Base-by-base conservation (phyloP, 2,329 filamentous ascomycete genomes). In the Volutella citrinella region DNA sequence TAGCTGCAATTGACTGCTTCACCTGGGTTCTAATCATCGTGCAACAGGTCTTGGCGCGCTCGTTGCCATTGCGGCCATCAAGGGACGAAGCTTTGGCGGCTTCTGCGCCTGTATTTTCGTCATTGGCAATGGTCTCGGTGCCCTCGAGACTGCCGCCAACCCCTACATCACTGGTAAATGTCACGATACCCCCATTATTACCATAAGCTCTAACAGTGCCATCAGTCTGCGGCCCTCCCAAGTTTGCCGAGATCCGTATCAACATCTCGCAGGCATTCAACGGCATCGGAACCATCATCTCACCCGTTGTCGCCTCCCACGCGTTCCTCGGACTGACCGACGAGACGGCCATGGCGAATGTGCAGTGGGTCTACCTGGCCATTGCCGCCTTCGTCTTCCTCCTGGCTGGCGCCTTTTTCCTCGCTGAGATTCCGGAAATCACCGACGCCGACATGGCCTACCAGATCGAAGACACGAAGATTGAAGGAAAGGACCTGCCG, bases 331-430 rank as follows among this genome's bases (percentile, higher is more conserved):
- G 70, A 25, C 63, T 74, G 32, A 72, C 68, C 1, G 64, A 68
- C 20, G 64, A 72, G 20, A 66, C 65, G 30, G 67, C 70, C 4
- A 56, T 82, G 33, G 60, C 66, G 45, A 81, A 74, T 33, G 78
- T 82, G 8, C 78, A 82, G 52, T 82, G 76, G 75, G 72, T 76
- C 3, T 83, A 83, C 47, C 66, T 82, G 4, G 77, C 73, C 5
- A 78, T 82, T 19, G 78, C 77, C 4, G 64, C 65, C 43, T 82
- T 82, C 38, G 76, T 80, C 17, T 73, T 70, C 42, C 37, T 72
- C 9, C 65, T 82, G 2, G 70, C 76, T 1, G 59, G 69, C 3
- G 64, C 81, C 9, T 82, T 82, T 56, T 78, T 73, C 53, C 68
- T n/a, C n/a, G n/a, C n/a, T n/a, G n/a, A n/a, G n/a, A n/a, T n/a